Evolutionary conservation across 140 eudicot genomes (phyloP).

Genomic region (Oenanthe javanica): DNA sequence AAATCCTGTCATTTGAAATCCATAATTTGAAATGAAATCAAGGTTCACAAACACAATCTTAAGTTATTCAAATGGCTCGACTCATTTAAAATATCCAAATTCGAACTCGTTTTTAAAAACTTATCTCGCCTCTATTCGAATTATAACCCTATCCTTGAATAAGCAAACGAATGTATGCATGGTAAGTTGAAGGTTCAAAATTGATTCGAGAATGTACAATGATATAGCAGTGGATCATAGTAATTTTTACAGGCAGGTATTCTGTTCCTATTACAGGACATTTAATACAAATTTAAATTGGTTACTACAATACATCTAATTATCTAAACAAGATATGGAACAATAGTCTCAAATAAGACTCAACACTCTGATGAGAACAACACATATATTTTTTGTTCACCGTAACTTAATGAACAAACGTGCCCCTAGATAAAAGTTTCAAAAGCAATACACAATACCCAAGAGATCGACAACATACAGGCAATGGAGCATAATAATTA

Average conservation of each 20-base stretch:
- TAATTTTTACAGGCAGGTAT: not conserved
- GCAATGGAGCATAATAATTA: not conserved
- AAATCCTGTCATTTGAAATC: no score
- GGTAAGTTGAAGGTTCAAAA: no score
- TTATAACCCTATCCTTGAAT: no score
- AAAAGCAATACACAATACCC: not conserved
- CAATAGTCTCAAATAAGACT: not conserved
- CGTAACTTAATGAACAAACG: not conserved
- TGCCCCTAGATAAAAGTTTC: not conserved
- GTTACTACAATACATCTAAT: no score
- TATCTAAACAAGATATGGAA: not conserved
- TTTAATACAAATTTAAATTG: not conserved
- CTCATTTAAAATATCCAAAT: no score
- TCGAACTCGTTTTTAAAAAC: no score
- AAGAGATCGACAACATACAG: not conserved
- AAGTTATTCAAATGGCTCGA: no score
- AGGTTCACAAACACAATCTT: no score
- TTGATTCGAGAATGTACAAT: not conserved
- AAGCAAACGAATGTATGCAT: no score
- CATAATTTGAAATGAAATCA: no score
- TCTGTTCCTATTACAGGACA: constrained; percentile 8
- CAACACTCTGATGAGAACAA: not conserved
- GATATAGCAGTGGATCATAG: not conserved
- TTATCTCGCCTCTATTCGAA: no score
- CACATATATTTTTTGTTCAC: not conserved